phyloP scores from a whole-genome alignment of 1,284 basidiomycete species.

The Coniferiporia weirii region DNA sequence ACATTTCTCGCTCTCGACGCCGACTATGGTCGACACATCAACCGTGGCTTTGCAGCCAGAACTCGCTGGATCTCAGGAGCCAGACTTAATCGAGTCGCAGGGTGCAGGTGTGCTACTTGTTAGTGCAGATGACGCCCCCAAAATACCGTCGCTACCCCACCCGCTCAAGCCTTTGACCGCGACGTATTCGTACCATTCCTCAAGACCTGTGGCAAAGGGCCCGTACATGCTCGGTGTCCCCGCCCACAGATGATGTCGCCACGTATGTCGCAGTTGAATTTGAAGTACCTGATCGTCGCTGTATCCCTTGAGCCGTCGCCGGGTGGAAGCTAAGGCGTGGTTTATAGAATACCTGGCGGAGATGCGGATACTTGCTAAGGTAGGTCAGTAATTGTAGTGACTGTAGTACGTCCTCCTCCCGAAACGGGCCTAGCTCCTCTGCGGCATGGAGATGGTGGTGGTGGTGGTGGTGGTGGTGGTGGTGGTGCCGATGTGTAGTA shows the following conservation, averaged over 20 bases:
- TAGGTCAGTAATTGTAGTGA: slow-evolving; percentile 93
- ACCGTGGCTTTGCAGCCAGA: not conserved
- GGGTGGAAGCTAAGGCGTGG: slow-evolving; percentile 71
- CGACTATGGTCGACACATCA: not conserved
- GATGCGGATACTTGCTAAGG: slow-evolving; percentile 96
- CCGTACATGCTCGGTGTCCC: slow-evolving; percentile 83
- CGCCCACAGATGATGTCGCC: not conserved
- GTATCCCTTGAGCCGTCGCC: slow-evolving; percentile 31
- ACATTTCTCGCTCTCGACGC: not conserved
- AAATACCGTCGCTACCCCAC: slow-evolving; percentile 46
- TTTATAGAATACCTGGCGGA: slow-evolving; percentile 94
- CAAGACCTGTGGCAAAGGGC: slow-evolving; percentile 54
- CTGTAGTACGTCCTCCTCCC: slow-evolving; percentile 92
- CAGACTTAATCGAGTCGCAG: not conserved
- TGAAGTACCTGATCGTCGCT: slow-evolving; percentile 11
- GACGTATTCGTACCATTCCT: slow-evolving; percentile 83
- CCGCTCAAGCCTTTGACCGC: slow-evolving; percentile 55
- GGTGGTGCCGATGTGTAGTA: slow-evolving; percentile 10
- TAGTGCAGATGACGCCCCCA: slow-evolving; percentile 3
- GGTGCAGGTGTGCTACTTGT: not conserved
- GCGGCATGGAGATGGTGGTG: slow-evolving; percentile 24
- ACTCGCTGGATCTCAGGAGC: not conserved
- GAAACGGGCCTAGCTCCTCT: slow-evolving; percentile 60
- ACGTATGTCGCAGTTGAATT: not conserved
- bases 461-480: too few relatives aligned